Evolutionary conservation across 441 rosid species (phyloP).

Genomic region (Mallotus repandus): DNA sequence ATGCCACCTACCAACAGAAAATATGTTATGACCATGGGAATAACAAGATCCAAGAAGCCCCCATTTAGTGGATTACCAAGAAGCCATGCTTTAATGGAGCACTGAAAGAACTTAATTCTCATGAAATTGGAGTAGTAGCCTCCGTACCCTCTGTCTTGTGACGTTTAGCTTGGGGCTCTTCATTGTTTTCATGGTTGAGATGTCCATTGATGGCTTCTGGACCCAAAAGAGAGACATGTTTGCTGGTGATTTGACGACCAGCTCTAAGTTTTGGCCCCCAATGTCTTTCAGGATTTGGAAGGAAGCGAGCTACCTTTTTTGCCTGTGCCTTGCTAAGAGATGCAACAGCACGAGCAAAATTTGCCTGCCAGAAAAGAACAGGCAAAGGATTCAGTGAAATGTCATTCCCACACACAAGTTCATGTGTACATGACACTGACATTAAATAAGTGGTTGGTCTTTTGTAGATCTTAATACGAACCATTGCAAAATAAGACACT

Average conservation of each 20-base stretch:
- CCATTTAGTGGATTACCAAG: not conserved
- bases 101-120: not conserved
- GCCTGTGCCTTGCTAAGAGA: conserved; percentile 95
- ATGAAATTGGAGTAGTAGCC: conserved; percentile 23
- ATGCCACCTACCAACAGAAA: not conserved
- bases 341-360: conserved; percentile 81
- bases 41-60: not conserved
- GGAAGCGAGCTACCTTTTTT: conserved; percentile 87
- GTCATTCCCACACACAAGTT: not conserved
- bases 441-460: not conserved
- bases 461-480: not conserved
- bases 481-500: not conserved
- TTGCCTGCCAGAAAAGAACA: conserved; percentile 51
- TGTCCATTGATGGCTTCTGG: conserved; percentile 81
- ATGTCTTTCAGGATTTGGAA: conserved; percentile 95
- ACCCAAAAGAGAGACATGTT: conserved; percentile 91
- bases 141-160: conserved; percentile 44
- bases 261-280: conserved; percentile 99
- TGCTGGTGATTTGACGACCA: conserved; percentile 89
- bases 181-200: conserved; percentile 46
- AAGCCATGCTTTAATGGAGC: not conserved
- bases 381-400: not conserved
- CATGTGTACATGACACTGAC: too few species aligned
- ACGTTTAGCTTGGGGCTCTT: conserved; percentile 49
- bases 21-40: not conserved